These are phyloP conservation scores for Leucocoprinus sp. DNA, from an alignment of 768 basidiomycete genomes.

Conservation along the genomic window DNA sequence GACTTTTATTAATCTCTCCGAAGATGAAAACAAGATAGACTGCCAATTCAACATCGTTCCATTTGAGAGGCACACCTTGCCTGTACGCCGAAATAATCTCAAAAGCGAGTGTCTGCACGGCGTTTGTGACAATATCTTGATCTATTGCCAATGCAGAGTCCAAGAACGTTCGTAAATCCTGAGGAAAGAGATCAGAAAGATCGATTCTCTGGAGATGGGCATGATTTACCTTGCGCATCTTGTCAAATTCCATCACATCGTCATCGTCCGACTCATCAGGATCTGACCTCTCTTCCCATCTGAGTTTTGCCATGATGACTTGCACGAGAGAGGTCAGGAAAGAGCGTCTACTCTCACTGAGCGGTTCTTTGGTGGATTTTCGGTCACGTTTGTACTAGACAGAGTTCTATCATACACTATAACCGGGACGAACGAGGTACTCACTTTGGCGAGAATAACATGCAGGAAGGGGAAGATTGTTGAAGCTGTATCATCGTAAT, in stretches of 20 bases:
- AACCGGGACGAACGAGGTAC: slow-evolving; percentile 25
- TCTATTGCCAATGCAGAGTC: slow-evolving; percentile 85
- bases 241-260: slow-evolving; percentile 73
- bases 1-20: slow-evolving; percentile 88
- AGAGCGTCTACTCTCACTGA: slow-evolving; percentile 58
- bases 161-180: slow-evolving; percentile 83
- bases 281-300: slow-evolving; percentile 79
- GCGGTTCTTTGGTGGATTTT: slow-evolving; percentile 50
- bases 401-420: neutral
- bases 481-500: slow-evolving; percentile 81
- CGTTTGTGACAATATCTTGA: slow-evolving; percentile 72
- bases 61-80: slow-evolving; percentile 58
- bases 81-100: slow-evolving; percentile 67
- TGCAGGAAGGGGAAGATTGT: slow-evolving; percentile 80
- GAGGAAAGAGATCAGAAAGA: slow-evolving; percentile 9
- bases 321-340: slow-evolving; percentile 76
- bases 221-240: slow-evolving; percentile 66
- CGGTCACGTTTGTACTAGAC: slow-evolving; percentile 72
- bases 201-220: neutral
- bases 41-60: slow-evolving; percentile 92
- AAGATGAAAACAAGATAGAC: slow-evolving; percentile 92
- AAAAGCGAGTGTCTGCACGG: slow-evolving; percentile 64
- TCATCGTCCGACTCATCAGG: slow-evolving; percentile 85
- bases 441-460: slow-evolving; percentile 63
- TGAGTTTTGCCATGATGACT: slow-evolving; percentile 80